A percentile compares a stretch with the other conserved stretches of the same genome.
phyloP scores from a whole-genome alignment of 1,284 basidiomycete species.

The Clitocybe nebularis region DNA sequence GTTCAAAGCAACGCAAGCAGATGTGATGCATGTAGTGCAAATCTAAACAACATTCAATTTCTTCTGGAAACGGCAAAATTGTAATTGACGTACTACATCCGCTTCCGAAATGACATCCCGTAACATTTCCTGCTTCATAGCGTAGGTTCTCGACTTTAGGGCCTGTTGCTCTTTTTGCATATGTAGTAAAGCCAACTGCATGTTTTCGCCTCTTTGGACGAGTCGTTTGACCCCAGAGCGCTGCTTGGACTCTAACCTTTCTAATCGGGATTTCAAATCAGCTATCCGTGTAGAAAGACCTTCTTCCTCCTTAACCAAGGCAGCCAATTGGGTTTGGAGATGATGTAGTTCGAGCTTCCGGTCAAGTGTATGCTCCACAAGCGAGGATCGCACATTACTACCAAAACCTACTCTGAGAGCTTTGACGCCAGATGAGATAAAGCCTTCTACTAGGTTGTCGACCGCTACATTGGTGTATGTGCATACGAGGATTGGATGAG shows the following conservation, averaged over 20 bases:
- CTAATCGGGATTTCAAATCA: conserved; percentile 14
- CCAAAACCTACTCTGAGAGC: conserved; percentile 75
- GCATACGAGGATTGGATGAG: conserved; percentile 82
- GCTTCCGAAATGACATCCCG: conserved; percentile 58
- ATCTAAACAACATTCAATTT: conserved; percentile 43
- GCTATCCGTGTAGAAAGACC: conserved; percentile 20
- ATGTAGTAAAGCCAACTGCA: conserved; percentile 34
- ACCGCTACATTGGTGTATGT: conserved; percentile 94
- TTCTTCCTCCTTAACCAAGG: conserved; percentile 38
- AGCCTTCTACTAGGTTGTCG: conserved; percentile 85
- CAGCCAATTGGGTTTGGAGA: conserved; percentile 41
- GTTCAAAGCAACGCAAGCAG: conserved; percentile 55
- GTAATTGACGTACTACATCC: conserved; percentile 62
- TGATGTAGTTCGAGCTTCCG: conserved; percentile 63
- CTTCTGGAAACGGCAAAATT: background rate
- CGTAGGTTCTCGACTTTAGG: conserved; percentile 41
- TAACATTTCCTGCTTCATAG: conserved; percentile 50
- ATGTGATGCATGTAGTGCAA: conserved; percentile 80
- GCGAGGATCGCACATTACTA: conserved; percentile 55
- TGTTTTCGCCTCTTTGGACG: conserved; percentile 28
- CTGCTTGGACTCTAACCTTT: conserved; percentile 5
- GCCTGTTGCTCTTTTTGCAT: conserved; percentile 32
- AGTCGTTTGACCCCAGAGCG: conserved; percentile 4
- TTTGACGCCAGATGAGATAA: conserved; percentile 59
- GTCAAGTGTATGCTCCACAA: conserved; percentile 64